These are phyloP conservation scores for Acaromyces ingoldii DNA, from an alignment of 1,284 basidiomycete species.

Conservation along the genomic window DNA sequence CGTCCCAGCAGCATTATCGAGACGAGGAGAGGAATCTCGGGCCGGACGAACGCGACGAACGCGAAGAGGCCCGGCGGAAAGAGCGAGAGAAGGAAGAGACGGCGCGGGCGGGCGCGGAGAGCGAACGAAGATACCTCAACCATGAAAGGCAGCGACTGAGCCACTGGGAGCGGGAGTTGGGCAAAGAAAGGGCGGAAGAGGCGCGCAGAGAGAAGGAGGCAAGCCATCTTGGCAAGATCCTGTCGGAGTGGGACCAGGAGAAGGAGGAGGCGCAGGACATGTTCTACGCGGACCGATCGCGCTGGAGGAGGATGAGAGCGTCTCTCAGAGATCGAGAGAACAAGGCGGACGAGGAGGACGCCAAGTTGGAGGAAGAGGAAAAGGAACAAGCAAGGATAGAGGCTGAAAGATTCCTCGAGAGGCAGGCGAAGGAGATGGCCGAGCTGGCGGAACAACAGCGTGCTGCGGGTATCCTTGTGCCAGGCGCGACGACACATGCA, in stretches of 20 bases:
- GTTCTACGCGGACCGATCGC: constrained; percentile 34
- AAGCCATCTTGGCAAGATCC: constrained; percentile 12
- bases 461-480: constrained; percentile 34
- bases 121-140: not conserved
- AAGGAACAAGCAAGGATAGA: constrained; percentile 23
- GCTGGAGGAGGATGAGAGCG: constrained; percentile 36
- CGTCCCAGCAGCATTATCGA: constrained; percentile 18
- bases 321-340: constrained; percentile 23
- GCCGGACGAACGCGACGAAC: constrained; percentile 4
- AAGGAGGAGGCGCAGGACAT: constrained; percentile 17
- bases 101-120: not conserved
- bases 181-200: constrained; percentile 17
- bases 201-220: constrained; percentile 14
- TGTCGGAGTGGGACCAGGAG: constrained; percentile 20
- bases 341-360: constrained; percentile 30
- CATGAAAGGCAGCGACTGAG: constrained; percentile 14
- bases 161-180: constrained; percentile 28
- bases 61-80: constrained; percentile 5
- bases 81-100: not conserved
- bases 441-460: constrained; percentile 32
- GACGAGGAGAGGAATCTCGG: constrained; percentile 11
- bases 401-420: constrained; percentile 37
- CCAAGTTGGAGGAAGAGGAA: constrained; percentile 20
- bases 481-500: constrained; percentile 20
- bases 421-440: constrained; percentile 44